phyloP scores from a whole-genome alignment of 495 filamentous ascomycete species.

The Halenospora varia region DNA sequence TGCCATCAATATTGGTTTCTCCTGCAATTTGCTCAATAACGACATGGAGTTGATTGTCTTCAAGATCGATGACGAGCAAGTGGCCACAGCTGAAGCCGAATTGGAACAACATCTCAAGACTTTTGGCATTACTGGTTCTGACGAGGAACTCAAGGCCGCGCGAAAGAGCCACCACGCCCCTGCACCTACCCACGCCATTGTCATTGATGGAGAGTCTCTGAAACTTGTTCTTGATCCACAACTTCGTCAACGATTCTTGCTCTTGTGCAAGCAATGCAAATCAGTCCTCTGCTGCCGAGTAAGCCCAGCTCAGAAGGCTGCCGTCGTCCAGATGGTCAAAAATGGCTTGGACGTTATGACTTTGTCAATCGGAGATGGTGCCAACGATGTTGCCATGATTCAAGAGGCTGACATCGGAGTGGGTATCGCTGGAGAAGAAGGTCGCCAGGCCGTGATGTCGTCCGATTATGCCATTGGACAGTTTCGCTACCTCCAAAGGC shows the following conservation, averaged over 20 bases:
- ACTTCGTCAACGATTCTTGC: constrained; percentile 84
- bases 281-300: constrained; percentile 97
- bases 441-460: constrained; percentile 96
- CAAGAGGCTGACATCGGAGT: constrained; percentile 98
- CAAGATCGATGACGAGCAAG: constrained; percentile 73
- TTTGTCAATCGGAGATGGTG: constrained; percentile 92
- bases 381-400: constrained; percentile 99
- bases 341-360: constrained; percentile 94
- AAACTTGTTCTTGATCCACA: constrained; percentile 81
- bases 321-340: constrained; percentile 96
- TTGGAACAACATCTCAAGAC: constrained; percentile 67
- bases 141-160: constrained; percentile 79
- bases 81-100: constrained; percentile 58
- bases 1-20: constrained; percentile 99
- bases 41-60: constrained; percentile 95
- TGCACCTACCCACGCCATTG: constrained; percentile 85
- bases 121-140: constrained; percentile 80
- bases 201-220: constrained; percentile 93
- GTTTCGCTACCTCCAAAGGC: constrained; percentile 87
- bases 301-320: constrained; percentile 93
- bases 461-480: constrained; percentile 98
- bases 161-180: constrained; percentile 80
- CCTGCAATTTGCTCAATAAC: constrained; percentile 95
- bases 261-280: constrained; percentile 96
- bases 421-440: constrained; percentile 96